These are phyloP conservation scores for Pythium aristosporum DNA, from an alignment of 352 stramenopile species.

Conservation along the genomic window DNA sequence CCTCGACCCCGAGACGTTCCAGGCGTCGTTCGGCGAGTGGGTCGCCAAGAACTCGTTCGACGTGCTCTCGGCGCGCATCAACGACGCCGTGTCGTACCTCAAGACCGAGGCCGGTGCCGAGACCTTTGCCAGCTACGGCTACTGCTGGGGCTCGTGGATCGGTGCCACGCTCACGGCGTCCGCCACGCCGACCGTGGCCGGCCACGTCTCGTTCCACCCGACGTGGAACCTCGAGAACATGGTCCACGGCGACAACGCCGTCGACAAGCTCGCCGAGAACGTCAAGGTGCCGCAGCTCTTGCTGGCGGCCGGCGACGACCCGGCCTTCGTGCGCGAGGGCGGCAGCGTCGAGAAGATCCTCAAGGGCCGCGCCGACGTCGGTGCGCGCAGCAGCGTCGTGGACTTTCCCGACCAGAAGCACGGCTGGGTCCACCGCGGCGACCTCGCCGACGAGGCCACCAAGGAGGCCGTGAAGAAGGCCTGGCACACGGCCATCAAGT, in stretches of 20 bases:
- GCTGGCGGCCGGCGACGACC: constrained; percentile 66
- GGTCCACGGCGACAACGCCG: constrained; percentile 62
- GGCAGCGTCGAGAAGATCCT: constrained; percentile 79
- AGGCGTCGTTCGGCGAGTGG: constrained; percentile 43
- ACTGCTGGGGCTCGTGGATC: constrained; percentile 84
- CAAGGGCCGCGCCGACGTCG: constrained; percentile 27
- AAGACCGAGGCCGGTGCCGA: constrained; percentile 58
- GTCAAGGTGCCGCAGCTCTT: constrained; percentile 79
- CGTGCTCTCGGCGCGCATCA: constrained; percentile 52
- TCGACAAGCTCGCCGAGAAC: constrained; percentile 65
- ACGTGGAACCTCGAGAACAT: constrained; percentile 80
- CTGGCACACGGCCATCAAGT: constrained; percentile 45
- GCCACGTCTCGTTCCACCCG: constrained; percentile 83
- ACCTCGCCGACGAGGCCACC: constrained; percentile 64
- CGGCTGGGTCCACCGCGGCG: constrained; percentile 83
- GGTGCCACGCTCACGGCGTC: constrained; percentile 51
- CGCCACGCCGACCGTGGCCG: constrained; percentile 43
- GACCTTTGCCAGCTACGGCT: constrained; percentile 72
- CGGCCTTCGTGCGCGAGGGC: constrained; percentile 60
- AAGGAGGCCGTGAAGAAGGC: constrained; percentile 55
- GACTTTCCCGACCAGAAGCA: constrained; percentile 74
- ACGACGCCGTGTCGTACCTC: constrained; percentile 72
- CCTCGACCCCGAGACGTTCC: constrained; percentile 30
- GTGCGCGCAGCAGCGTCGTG: constrained; percentile 52
- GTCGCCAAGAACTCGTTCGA: constrained; percentile 72